Base-by-base conservation (phyloP, 495 filamentous ascomycete species). In the Daldinia decipiens region DNA sequence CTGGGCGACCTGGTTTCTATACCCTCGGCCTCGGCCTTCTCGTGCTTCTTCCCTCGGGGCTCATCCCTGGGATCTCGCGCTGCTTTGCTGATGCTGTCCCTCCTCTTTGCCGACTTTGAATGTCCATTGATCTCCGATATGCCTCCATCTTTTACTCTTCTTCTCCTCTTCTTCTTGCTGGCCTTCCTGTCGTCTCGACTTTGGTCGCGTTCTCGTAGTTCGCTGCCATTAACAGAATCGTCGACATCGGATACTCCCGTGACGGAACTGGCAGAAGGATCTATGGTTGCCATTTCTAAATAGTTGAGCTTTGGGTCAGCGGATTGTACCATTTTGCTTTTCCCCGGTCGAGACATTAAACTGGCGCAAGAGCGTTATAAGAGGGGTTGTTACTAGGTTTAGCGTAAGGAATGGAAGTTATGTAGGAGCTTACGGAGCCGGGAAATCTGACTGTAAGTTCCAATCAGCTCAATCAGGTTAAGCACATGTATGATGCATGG, bases 1-100 rank as follows among this genome's bases (percentile, higher is more conserved):
- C 86, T 87, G 4, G 85, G 87, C 5, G 82, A 85, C 15, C 83
- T 77, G 7, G 79, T 79, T 17, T 73, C 74, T 0, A 47, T 21
- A 31, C 47, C 54, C 70, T 77, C 47, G 68, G 77, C 62, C 77
- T 77, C 61, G 74, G 50, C 21, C 65, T 77, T 80, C 70, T 70
- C 72, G 67, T 79, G 80, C 70, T 74, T 78, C 55, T 75, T 77
- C 78, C 51, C 9, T 79, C 84, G 82, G 7, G 86, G 86, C 75
- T 91, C 88, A 76, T 96, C 93, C 71, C 90, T 81, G 19, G 88
- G 87, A 80, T 95, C 92, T 72, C 92, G 84, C 26, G 92, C 89
- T 19, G 89, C 86, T 64, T 90, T 90, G 79, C 87, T 89, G 69
- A 91, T 76, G 77, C 84, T 87, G 26, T 79, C 78, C 29, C 82